phyloP scores from a whole-genome alignment of 2,329 filamentous ascomycete genomes.

The Nemania sp. region DNA sequence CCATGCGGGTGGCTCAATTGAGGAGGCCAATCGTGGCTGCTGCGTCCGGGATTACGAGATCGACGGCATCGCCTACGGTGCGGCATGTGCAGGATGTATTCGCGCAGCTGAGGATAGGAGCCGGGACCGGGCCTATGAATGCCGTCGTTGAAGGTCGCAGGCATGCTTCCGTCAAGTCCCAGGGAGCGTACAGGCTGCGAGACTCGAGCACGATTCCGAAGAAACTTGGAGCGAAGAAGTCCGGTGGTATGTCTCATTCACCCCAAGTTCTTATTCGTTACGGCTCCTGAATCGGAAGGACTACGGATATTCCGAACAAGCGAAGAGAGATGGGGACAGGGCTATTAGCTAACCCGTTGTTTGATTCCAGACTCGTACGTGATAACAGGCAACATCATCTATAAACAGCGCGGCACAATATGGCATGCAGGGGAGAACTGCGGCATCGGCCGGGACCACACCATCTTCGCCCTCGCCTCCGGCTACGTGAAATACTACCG shows the following conservation, averaged over 20 bases:
- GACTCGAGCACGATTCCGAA: constrained; percentile 74
- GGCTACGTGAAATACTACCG: constrained; percentile 98
- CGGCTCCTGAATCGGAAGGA: background rate
- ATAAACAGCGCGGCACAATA: constrained; percentile 91
- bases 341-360: constrained; percentile 3
- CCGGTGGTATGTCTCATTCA: constrained; percentile 73
- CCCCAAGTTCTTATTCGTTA: background rate
- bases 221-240: constrained; percentile 94
- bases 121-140: constrained; percentile 48
- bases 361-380: constrained; percentile 81
- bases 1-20: constrained; percentile 59
- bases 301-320: background rate
- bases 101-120: constrained; percentile 46
- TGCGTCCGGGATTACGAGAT: constrained; percentile 46
- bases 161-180: constrained; percentile 71
- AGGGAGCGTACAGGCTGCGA: constrained; percentile 75
- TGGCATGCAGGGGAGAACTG: constrained; percentile 98
- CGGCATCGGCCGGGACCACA: constrained; percentile 95
- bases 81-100: constrained; percentile 53
- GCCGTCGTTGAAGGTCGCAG: constrained; percentile 62
- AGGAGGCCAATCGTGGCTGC: constrained; percentile 58
- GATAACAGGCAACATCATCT: constrained; percentile 96
- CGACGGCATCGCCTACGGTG: constrained; percentile 46
- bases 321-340: background rate
- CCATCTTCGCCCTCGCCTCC: constrained; percentile 84